phyloP scores from a whole-genome alignment of 495 filamentous ascomycete genomes.

The Pseudomonodictys pantanalensis region DNA sequence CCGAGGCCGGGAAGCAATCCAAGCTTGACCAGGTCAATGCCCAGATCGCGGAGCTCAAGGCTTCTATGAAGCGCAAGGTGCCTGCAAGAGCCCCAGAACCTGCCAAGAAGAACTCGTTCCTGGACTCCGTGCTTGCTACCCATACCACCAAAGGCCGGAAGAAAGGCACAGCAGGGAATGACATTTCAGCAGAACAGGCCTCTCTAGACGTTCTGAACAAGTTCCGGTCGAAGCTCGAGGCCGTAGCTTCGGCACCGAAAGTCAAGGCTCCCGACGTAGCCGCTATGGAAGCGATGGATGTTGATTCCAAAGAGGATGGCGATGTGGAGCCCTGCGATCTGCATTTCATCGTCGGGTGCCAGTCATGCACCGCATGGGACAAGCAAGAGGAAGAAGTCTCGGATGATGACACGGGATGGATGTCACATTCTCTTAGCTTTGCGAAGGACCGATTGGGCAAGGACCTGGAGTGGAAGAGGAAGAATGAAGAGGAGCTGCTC shows the following conservation, averaged over 20 bases:
- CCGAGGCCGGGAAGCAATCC: conserved; percentile 52
- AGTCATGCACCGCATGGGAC: conserved; percentile 83
- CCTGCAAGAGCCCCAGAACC: conserved; percentile 55
- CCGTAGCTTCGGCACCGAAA: conserved; percentile 12
- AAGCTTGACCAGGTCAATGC: conserved; percentile 80
- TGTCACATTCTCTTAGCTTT: conserved; percentile 74
- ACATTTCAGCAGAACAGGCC: conserved; percentile 56
- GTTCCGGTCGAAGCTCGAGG: conserved; percentile 75
- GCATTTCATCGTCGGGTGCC: conserved; percentile 73
- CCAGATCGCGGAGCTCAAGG: conserved; percentile 85
- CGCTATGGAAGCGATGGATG: conserved; percentile 1
- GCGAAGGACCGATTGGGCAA: conserved; percentile 88
- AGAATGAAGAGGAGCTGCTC: conserved; percentile 82
- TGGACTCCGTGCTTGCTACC: conserved; percentile 80
- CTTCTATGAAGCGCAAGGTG: conserved; percentile 82
- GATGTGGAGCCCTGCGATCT: conserved; percentile 32
- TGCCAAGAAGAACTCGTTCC: conserved; percentile 60
- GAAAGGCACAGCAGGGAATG: conserved; percentile 55
- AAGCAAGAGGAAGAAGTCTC: conserved; percentile 46
- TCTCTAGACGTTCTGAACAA: conserved; percentile 67
- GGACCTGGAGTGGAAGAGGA: conserved; percentile 83
- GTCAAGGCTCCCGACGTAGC: conserved; percentile 27
- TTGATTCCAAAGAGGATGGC: conserved; percentile 19
- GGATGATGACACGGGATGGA: conserved; percentile 62
- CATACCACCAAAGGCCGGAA: conserved; percentile 79